A percentile compares a stretch with the other conserved stretches of the same genome.
These are phyloP conservation scores for Termitomyces sp. DNA, from an alignment of 768 basidiomycete species.

Conservation along the genomic window DNA sequence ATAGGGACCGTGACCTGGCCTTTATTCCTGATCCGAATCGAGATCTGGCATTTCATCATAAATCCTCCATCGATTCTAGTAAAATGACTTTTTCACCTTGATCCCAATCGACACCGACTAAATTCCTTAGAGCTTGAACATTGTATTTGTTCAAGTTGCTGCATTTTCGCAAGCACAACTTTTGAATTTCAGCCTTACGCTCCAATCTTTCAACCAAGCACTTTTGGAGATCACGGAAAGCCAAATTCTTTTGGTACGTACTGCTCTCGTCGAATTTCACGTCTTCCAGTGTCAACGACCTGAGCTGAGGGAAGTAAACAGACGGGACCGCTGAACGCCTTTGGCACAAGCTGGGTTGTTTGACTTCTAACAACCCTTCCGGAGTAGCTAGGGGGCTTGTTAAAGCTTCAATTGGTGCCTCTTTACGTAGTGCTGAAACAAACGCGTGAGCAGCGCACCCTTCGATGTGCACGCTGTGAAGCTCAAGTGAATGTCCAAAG, in stretches of 20 bases:
- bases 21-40: too few species aligned
- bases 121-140: constrained; percentile 19
- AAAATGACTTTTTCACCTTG: constrained; percentile 18
- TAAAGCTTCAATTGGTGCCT: constrained; percentile 7
- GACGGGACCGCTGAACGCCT: constrained; percentile 9
- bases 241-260: not conserved
- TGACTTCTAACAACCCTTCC: constrained; percentile 9
- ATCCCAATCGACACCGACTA: constrained; percentile 33
- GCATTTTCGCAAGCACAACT: constrained; percentile 23
- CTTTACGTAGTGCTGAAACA: constrained; percentile 20
- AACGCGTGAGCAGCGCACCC: constrained; percentile 18
- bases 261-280: constrained; percentile 15
- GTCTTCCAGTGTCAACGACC: constrained; percentile 18
- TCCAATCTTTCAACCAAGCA: constrained; percentile 26
- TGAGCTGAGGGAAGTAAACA: constrained; percentile 22
- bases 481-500: constrained; percentile 22
- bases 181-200: constrained; percentile 21
- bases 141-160: constrained; percentile 12
- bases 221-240: constrained; percentile 12
- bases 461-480: constrained; percentile 18
- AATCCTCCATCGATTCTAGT: constrained; percentile 6
- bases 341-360: constrained; percentile 9
- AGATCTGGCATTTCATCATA: constrained; percentile 14
- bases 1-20: too few species aligned
- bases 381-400: constrained; percentile 1